Conservation (phyloP, 306 rosid species). For the Castanospermum australe region DNA sequence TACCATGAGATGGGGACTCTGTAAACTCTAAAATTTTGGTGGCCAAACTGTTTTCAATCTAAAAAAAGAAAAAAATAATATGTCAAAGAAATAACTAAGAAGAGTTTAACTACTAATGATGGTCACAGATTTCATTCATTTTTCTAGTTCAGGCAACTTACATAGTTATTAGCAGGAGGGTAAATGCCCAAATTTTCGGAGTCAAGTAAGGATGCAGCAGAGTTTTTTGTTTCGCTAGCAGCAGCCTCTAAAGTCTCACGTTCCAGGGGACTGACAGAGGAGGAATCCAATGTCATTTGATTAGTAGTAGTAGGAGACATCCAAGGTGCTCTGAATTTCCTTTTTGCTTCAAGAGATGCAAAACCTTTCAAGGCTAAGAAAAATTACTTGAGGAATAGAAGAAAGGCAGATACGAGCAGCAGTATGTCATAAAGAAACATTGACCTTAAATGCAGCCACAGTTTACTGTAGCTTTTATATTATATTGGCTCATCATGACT, state of each 20-base stretch:
- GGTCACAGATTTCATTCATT: constrained; percentile 16
- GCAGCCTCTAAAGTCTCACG: constrained; percentile 31
- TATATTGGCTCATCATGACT: background rate
- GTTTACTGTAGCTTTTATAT: background rate
- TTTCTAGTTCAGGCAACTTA: constrained; percentile 35
- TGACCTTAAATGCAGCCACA: constrained; percentile 2
- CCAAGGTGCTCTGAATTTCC: constrained; percentile 84
- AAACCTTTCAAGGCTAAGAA: constrained; percentile 72
- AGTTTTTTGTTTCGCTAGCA: constrained; percentile 36
- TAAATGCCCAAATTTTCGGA: constrained; percentile 22
- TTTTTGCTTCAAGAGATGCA: constrained; percentile 93
- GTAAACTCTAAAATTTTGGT: constrained; percentile 34
- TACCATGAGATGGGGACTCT: constrained; percentile 52
- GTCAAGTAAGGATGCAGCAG: constrained; percentile 28
- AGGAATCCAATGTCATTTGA: constrained; percentile 38
- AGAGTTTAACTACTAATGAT: background rate
- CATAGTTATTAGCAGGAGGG: constrained; percentile 40
- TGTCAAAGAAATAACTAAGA: background rate
- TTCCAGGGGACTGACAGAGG: constrained; percentile 46
- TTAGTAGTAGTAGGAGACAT: constrained; percentile 53
- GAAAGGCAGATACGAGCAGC: constrained; percentile 2
- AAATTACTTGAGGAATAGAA: constrained; percentile 20
- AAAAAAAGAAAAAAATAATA: constrained; percentile 17
- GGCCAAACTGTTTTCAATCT: constrained; percentile 45
- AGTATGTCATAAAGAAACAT: background rate